Base-by-base conservation (phyloP, 106 monocot genomes). In the Agapanthus africanus region DNA sequence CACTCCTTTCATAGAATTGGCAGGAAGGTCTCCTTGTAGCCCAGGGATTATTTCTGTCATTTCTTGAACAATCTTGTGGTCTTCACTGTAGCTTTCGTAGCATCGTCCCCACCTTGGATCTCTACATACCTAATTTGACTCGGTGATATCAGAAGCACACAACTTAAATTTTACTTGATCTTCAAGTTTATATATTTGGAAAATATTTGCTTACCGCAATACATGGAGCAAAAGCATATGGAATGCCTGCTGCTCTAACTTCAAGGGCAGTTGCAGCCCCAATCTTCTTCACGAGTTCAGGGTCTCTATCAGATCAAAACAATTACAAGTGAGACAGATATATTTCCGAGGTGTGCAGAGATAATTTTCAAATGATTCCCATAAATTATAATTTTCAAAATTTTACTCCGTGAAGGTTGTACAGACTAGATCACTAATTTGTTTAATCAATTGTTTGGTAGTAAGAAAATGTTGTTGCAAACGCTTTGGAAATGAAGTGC, bases 91-190 rank as follows among this genome's bases (percentile, higher is more conserved):
- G n/a, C n/a, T 70, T 76, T 83, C 90, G 42, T 83, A 90, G 54
- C 90, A 90, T 9, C 85, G 42, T 11, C 88, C 88, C 88, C 88
- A 89, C 52, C 85, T 73, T 34, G 88, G 88, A 67, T 89, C 85
- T 63, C 88, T 76, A 54, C 88, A 89, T 19, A 89, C 88, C 88
- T 88, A 62, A 66, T 63, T 39, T 37, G 37, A n/a, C 64, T 39
- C 64, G 1, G 40, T 37, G 40, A 35, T 26, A 66, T 66, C 3
- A 40, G 9, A 66, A 25, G 13, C 21, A 66, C 38, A 66, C n/a
- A 37, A 19, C 28, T 11, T 34, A 7, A 26, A 27, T 27, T 56
- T 26, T 4, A 27, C 25, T 27, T 16, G 7, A 27, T 56, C 28
- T 25, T 56, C 14, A 8, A 49, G 18, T 19, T 56, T 56, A 6